A percentile compares a stretch with the other conserved stretches of the same genome.
Conservation (phyloP, 257 asterid genomes). For the Phtheirospermum japonicum region DNA sequence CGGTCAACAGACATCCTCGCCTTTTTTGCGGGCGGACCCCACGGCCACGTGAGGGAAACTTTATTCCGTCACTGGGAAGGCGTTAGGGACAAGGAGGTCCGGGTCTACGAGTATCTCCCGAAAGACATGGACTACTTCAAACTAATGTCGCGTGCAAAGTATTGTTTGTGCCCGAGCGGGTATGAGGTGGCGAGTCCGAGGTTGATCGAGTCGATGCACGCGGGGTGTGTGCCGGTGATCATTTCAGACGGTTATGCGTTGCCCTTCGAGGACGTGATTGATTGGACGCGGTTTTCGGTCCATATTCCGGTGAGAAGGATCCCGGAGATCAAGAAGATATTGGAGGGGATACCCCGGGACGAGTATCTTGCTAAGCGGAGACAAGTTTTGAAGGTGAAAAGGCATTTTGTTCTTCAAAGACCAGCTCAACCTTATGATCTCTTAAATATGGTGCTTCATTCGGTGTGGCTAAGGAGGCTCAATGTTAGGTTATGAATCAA, state of each 20-base stretch:
- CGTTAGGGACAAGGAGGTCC: slow-evolving; percentile 36
- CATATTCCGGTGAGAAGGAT: slow-evolving; percentile 36
- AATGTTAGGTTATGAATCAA: slow-evolving; percentile 32
- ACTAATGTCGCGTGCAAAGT: slow-evolving; percentile 38
- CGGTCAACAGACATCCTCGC: slow-evolving; percentile 33
- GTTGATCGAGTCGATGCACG: slow-evolving; percentile 41
- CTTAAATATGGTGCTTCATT: slow-evolving; percentile 31
- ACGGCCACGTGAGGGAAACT: slow-evolving; percentile 44
- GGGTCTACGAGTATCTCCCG: slow-evolving; percentile 52
- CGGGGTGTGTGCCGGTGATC: slow-evolving; percentile 55
- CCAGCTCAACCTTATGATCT: slow-evolving; percentile 42
- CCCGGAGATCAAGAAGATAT: slow-evolving; percentile 38
- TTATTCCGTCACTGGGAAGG: slow-evolving; percentile 44
- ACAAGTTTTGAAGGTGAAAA: slow-evolving; percentile 35
- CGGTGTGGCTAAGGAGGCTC: slow-evolving; percentile 64
- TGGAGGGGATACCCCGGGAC: slow-evolving; percentile 36
- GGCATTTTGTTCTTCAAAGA: slow-evolving; percentile 47
- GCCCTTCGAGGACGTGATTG: slow-evolving; percentile 65
- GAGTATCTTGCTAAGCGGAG: slow-evolving; percentile 37
- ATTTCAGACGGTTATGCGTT: slow-evolving; percentile 41
- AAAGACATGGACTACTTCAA: slow-evolving; percentile 35
- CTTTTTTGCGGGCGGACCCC: slow-evolving; percentile 68
- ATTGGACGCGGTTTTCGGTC: slow-evolving; percentile 49
- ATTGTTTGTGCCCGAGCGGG: slow-evolving; percentile 65
- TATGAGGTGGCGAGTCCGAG: slow-evolving; percentile 73